These are phyloP conservation scores for Luvunga scandens DNA, from an alignment of 345 rosid species.

Conservation along the genomic window DNA sequence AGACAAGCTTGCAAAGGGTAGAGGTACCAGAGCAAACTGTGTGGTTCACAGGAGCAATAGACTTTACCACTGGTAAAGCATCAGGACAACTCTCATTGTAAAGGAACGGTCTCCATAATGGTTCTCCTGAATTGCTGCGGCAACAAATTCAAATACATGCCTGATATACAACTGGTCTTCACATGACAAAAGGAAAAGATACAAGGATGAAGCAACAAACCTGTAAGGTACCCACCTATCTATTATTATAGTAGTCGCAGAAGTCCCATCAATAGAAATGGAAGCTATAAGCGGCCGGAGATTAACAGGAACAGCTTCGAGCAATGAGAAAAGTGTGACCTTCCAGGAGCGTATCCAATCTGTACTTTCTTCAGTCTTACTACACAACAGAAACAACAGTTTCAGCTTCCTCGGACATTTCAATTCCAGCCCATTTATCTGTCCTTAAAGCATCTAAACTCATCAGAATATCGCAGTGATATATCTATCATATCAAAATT, in stretches of 20 bases:
- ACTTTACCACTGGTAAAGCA: slow-evolving; percentile 66
- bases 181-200: background rate
- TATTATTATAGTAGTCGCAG: slow-evolving; percentile 81
- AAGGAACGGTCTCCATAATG: slow-evolving; percentile 66
- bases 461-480: too few relatives aligned
- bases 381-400: slow-evolving; percentile 53
- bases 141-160: slow-evolving; percentile 7
- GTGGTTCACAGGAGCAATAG: slow-evolving; percentile 83
- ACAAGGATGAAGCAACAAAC: background rate
- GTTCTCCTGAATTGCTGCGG: slow-evolving; percentile 65
- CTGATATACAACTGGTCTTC: background rate
- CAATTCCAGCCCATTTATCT: background rate
- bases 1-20: slow-evolving; percentile 85
- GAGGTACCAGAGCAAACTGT: slow-evolving; percentile 90
- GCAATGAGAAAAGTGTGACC: slow-evolving; percentile 57
- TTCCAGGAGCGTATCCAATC: slow-evolving; percentile 84
- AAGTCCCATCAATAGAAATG: slow-evolving; percentile 86
- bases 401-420: slow-evolving; percentile 15
- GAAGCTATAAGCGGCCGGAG: slow-evolving; percentile 59
- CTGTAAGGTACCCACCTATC: slow-evolving; percentile 46
- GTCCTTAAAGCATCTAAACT: background rate
- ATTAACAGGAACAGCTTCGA: slow-evolving; percentile 65
- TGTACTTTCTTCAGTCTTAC: slow-evolving; percentile 66
- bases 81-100: slow-evolving; percentile 81
- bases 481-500: background rate